Percentiles rank a stretch among this genome's conserved stretches.
Conservation (phyloP, 495 filamentous ascomycete genomes). For the Neurospora intermedia region DNA sequence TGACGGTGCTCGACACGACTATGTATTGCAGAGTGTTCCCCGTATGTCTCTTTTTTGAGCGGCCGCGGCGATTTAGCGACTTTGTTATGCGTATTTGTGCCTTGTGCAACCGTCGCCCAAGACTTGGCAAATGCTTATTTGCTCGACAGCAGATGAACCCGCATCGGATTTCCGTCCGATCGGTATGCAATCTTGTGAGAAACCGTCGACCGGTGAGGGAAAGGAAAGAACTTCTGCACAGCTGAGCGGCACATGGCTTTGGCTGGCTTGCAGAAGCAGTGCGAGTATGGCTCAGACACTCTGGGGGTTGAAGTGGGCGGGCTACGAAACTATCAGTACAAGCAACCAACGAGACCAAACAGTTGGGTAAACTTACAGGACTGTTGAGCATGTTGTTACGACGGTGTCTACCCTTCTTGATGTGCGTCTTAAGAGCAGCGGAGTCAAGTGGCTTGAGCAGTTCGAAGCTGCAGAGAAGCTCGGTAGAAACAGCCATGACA, state of each 20-base stretch:
- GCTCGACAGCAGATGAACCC: not conserved
- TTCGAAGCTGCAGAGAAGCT: conserved; percentile 95
- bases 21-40: not conserved
- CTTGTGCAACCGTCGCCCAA: not conserved
- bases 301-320: conserved; percentile 37
- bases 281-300: conserved; percentile 31
- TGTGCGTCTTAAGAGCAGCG: conserved; percentile 94
- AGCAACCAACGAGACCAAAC: not conserved
- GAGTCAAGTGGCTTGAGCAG: conserved; percentile 93
- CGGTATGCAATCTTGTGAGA: not conserved
- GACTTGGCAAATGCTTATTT: not conserved
- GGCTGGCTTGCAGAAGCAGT: not conserved
- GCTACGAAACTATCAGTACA: conserved; percentile 21
- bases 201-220: not conserved
- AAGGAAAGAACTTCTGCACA: not conserved
- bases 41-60: not conserved
- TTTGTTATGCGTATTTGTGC: not conserved
- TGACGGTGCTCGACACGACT: not conserved
- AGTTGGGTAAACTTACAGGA: conserved; percentile 52
- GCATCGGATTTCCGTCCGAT: not conserved
- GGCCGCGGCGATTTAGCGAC: not conserved
- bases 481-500: conserved; percentile 92
- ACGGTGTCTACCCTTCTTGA: conserved; percentile 95
- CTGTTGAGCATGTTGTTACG: conserved; percentile 83
- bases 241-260: not conserved